Percentiles rank a stretch among this genome's conserved stretches.
phyloP scores from a whole-genome alignment of 208 protist species.

The Crithidia mellificae region DNA sequence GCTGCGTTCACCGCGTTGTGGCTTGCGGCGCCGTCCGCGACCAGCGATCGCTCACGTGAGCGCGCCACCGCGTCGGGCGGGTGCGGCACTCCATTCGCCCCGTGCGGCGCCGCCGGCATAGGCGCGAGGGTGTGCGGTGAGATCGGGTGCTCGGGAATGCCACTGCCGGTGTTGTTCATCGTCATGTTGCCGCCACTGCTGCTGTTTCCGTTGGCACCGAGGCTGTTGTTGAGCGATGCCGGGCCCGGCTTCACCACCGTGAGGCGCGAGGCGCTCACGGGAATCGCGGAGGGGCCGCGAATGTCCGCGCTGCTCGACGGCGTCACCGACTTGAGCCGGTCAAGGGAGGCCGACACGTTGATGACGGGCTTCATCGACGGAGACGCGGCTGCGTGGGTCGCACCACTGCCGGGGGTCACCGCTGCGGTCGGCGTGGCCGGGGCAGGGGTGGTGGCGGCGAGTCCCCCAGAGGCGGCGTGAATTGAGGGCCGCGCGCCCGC shows the following conservation, averaged over 20 bases:
- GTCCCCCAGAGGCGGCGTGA: neutral
- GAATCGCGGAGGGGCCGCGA: neutral
- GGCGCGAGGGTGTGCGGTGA: neutral
- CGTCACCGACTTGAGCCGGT: conserved; percentile 12
- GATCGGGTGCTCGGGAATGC: conserved; percentile 11
- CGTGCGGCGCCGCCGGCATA: neutral
- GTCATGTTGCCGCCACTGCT: no score
- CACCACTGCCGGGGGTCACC: no score
- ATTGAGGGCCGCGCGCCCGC: neutral
- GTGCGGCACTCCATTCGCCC: neutral
- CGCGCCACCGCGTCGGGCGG: conserved; percentile 2
- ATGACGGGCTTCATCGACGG: conserved; percentile 11
- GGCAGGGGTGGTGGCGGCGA: neutral
- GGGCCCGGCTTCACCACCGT: conserved; percentile 10
- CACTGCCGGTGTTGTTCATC: no score
- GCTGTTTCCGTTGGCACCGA: neutral
- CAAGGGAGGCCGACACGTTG: neutral
- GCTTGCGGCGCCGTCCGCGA: neutral
- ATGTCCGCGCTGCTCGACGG: conserved; percentile 12
- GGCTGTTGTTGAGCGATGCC: neutral
- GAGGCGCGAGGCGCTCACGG: conserved; percentile 16
- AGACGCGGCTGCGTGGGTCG: neutral
- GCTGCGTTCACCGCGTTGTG: no score
- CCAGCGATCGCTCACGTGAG: conserved; percentile 3
- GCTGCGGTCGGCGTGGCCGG: no score